Evolutionary conservation across 1,284 basidiomycete genomes (phyloP), one percentile per base, ranked within the genome.

Genomic region (Heterobasidion annosum): DNA sequence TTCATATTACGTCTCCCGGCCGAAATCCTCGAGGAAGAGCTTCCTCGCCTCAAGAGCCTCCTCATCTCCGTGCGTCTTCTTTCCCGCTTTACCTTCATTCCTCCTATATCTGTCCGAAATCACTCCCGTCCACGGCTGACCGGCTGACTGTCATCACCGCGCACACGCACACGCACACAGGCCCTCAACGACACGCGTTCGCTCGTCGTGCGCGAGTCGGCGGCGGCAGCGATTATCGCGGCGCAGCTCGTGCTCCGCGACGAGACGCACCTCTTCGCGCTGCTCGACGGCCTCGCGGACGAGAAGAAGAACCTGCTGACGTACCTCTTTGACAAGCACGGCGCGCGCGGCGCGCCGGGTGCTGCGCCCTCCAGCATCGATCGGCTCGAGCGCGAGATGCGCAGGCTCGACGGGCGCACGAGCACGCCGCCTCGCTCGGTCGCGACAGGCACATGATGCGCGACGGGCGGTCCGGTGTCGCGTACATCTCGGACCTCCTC

Each of bases 281-380:
- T 93, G 34, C 71, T 92, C 43, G 88, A 89, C 56, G 88, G 86
- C 9, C 73, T 93, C 37, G 81, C 85, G 12, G 85, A 89, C 58
- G 88, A 89, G 62, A 90, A 92, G 75, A 91, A 90, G 74, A 91
- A 92, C 64, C 72, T 92, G 33, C 72, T 92, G 51, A 89, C 89
- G 1, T 92, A 92, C 61, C 74, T 91, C 54, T 91, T 91, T 61
- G 88, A 91, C 65, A 91, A 91, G 66, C 86, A 90, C 62, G 81
- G 83, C 35, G 85, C 79, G 12, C 74, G 87, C 48, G 82, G 77
- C 48, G 56, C 57, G n/a, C 50, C 59, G 44, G 61, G 59, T 6
- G 48, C 42, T 9, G 42, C 34, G 6, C n/a, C 57, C 57, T 44
- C 65, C 16, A 78, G 83, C 18, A 73, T 84, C 63, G 80, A 84